These are phyloP conservation scores for Globisporangium sylvaticum DNA, from an alignment of 352 stramenopile genomes.

Conservation along the genomic window DNA sequence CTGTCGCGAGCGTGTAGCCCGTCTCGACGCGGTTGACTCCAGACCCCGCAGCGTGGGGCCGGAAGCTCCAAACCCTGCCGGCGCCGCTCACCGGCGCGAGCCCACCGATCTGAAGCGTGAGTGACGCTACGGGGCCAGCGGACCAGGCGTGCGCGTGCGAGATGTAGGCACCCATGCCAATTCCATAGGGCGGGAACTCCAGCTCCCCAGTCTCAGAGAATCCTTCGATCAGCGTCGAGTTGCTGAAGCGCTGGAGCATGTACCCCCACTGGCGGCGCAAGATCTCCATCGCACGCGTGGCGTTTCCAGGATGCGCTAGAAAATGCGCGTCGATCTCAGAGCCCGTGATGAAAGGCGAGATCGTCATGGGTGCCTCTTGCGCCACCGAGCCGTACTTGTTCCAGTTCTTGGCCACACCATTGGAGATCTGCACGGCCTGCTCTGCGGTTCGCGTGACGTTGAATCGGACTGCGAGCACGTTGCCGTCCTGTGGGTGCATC, in stretches of 20 bases:
- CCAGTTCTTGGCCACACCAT: background rate
- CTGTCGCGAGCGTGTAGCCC: background rate
- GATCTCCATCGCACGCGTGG: background rate
- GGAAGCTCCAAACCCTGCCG: background rate
- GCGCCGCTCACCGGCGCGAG: background rate
- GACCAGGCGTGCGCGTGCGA: conserved; percentile 1
- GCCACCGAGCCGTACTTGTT: background rate
- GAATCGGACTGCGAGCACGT: background rate
- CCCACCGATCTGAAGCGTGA: background rate
- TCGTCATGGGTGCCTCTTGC: background rate
- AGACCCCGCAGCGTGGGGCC: background rate
- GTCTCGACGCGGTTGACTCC: background rate
- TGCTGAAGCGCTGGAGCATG: background rate
- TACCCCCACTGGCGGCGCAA: background rate
- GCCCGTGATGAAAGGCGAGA: background rate
- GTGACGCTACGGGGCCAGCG: background rate
- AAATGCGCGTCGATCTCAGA: background rate
- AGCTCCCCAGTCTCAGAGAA: background rate
- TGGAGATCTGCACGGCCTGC: background rate
- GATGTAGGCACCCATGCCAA: background rate
- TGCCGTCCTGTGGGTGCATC: conserved; percentile 2
- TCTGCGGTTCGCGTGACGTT: background rate
- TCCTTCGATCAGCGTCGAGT: background rate
- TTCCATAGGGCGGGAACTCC: background rate
- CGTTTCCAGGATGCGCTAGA: background rate